A percentile compares a stretch with the other conserved stretches of the same genome.
phyloP scores from a whole-genome alignment of 495 filamentous ascomycete species.

The Lichenothelia convexa region DNA sequence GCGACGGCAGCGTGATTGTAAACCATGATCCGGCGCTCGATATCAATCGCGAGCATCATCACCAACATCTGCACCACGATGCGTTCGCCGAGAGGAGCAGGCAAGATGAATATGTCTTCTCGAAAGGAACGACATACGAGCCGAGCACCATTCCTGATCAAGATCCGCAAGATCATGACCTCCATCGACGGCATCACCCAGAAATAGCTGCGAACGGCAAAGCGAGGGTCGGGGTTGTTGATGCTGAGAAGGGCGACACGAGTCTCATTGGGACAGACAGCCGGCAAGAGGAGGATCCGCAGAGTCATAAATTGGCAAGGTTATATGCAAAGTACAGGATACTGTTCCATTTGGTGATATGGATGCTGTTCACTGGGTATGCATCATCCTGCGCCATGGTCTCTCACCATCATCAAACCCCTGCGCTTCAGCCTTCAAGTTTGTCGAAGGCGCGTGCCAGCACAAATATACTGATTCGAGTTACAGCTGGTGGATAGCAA shows the following conservation, averaged over 20 bases:
- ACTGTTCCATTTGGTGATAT: conserved; percentile 31
- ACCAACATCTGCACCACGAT: conserved; percentile 33
- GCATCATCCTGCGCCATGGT: conserved; percentile 12
- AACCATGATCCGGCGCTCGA: conserved; percentile 27
- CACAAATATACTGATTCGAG: not conserved
- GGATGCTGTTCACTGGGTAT: conserved; percentile 43
- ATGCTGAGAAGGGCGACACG: conserved; percentile 25
- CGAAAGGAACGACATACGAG: conserved; percentile 25
- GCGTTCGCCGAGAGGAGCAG: conserved; percentile 25
- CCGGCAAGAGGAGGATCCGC: conserved; percentile 17
- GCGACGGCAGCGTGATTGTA: conserved; percentile 10
- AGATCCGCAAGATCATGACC: conserved; percentile 22
- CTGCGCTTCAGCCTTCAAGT: conserved; percentile 1
- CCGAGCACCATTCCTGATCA: conserved; percentile 27
- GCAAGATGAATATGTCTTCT: conserved; percentile 30
- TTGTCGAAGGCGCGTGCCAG: not conserved
- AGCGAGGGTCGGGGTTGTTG: conserved; percentile 12
- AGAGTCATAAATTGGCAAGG: conserved; percentile 13
- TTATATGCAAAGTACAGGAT: conserved; percentile 26
- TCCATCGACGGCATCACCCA: conserved; percentile 19
- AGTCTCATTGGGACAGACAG: conserved; percentile 9
- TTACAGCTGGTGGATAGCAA: conserved; percentile 72
- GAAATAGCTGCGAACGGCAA: conserved; percentile 16
- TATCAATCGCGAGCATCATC: conserved; percentile 28
- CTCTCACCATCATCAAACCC: too few relatives aligned